A percentile compares a stretch with the other conserved stretches of the same genome.
Conservation (phyloP, 441 rosid species). For the Populus hybrid region DNA sequence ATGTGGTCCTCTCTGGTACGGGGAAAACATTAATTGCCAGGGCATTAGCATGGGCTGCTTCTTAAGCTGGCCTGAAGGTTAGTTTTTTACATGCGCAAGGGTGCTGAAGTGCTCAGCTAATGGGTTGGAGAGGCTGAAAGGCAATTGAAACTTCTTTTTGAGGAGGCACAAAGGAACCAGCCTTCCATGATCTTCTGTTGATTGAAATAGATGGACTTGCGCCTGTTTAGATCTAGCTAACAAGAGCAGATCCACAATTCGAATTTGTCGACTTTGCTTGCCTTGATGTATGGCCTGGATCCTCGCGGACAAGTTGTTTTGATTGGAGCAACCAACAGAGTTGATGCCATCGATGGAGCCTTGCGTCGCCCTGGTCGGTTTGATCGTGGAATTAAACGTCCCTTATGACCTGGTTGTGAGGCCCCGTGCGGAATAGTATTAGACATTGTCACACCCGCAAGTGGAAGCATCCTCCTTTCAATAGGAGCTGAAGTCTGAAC, state of each 20-base stretch:
- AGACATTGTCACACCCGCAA: conserved; percentile 96
- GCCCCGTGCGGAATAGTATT: conserved; percentile 97
- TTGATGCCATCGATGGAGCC: conserved; percentile 99
- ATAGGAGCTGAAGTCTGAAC: conserved; percentile 78
- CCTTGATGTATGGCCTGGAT: conserved; percentile 99
- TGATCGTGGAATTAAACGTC: conserved; percentile 96
- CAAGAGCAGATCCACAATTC: conserved; percentile 99
- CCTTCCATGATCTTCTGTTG: conserved; percentile 98
- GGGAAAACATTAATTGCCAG: conserved; percentile 99
- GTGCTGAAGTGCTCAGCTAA: conserved; percentile 99
- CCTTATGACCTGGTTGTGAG: conserved; percentile 98
- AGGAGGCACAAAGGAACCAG: conserved; percentile 98
- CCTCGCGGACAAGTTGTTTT: conserved; percentile 99
- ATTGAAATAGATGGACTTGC: conserved; percentile 99
- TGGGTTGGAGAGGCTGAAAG: conserved; percentile 99
- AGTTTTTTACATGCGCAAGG: conserved; percentile 99
- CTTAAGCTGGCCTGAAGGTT: conserved; percentile 99
- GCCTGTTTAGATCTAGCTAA: conserved; percentile 97
- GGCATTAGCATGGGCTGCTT: conserved; percentile 99
- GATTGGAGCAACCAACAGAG: conserved; percentile 99
- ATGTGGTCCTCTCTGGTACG: conserved; percentile 99
- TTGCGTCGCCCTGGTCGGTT: conserved; percentile 99
- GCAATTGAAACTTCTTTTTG: conserved; percentile 92
- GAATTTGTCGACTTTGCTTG: conserved; percentile 95
- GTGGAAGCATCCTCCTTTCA: conserved; percentile 94